Base-by-base conservation (phyloP, 1,284 basidiomycete species). In the Cutaneotrichosporon spelunceum region DNA sequence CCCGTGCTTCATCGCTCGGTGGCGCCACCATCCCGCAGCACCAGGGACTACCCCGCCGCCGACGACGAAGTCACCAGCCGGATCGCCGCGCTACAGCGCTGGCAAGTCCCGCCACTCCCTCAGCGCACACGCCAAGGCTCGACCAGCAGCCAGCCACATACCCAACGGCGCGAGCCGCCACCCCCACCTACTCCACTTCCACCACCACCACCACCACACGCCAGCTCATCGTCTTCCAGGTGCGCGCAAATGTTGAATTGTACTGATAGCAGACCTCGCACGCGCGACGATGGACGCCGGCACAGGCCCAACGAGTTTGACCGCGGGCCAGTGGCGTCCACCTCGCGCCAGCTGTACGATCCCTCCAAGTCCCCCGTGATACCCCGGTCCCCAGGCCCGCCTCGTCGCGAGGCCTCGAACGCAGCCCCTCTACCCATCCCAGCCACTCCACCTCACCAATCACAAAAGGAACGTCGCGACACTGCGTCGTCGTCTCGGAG, bases 61-160 rank as follows among this genome's bases (percentile, higher is more conserved):
- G 48, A 64, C 48, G 48, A 64, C 19, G 45, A 48, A 9, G n/a
- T 60, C 58, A 70, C 39, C 0, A 70, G 67, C 49, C 57, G 67
- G 34, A 68, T 70, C 27, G 55, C 69, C 24, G 66, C 70, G 29
- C 53, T 72, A 16, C 71, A 73, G 58, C 60, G 73, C 33, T 70
- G 72, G 62, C 72, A 71, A 39, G 72, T 70, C 45, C 45, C 45
- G 29, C 53, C 33, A 21, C 34, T 24, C 24, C 29, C 39, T 13
- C 52, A 53, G 50, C 50, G 52, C 30, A 23, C 16, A 3, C 48
- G 48, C 26, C 24, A 50, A 48, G 45, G 45, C 23, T 48, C 45
- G 16, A 27, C 48, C 8, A 13, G 26, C 16, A 50, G 26, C 27
- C 24, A 50, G 13, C 24, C 24, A 19, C 48, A 50, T 14, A 27